Conservation (phyloP, 176 grass and related monocot genomes). For the Oryza meridionalis region DNA sequence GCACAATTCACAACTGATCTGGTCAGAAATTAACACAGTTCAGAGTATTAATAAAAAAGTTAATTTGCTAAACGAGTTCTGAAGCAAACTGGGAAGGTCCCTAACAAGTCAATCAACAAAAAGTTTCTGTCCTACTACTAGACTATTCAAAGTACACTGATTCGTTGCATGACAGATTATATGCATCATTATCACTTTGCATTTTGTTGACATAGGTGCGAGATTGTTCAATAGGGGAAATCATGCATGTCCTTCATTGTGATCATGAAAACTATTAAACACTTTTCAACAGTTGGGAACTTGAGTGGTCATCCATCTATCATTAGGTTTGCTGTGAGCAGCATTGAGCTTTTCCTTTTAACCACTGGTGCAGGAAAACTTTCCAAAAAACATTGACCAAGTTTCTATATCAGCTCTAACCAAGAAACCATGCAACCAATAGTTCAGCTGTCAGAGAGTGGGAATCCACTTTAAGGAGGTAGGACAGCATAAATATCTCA, state of each 20-base stretch:
- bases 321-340: background rate
- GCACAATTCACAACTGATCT: conserved; percentile 29
- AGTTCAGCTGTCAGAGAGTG: background rate
- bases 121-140: background rate
- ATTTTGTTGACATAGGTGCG: background rate
- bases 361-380: background rate
- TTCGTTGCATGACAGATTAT: background rate
- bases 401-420: background rate
- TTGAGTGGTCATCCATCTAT: background rate
- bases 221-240: background rate
- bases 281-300: background rate
- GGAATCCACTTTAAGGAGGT: background rate
- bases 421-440: background rate
- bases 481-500: no score
- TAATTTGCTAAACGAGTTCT: background rate
- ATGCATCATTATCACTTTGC: background rate
- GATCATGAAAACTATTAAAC: background rate
- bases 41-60: background rate
- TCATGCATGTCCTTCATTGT: background rate
- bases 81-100: background rate
- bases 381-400: background rate
- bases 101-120: conserved; percentile 5
- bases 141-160: background rate
- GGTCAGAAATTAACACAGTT: background rate
- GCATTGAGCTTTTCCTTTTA: background rate